Evolutionary conservation across 2,329 filamentous ascomycete species (phyloP).

Genomic region (Ramularia collo-cygni): DNA sequence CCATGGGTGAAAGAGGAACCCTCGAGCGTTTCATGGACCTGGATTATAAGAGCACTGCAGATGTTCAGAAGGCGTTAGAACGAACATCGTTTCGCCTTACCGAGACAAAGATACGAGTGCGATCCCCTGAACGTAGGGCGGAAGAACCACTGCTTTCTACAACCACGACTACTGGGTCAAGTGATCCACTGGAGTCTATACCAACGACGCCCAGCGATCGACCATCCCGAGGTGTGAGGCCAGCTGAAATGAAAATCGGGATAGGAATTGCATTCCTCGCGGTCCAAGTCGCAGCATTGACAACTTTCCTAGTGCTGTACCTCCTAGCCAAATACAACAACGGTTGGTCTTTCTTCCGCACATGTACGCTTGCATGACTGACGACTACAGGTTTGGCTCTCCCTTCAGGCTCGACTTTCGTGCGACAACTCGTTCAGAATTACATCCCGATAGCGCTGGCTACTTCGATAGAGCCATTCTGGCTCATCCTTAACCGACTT

Average conservation of each 20-base stretch:
- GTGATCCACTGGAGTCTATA: no score
- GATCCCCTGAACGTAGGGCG: no score
- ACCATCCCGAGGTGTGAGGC: conserved; percentile 4
- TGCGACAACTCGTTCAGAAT: conserved; percentile 38
- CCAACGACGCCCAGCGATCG: no score
- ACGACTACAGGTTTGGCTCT: conserved; percentile 17
- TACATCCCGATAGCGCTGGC: conserved; percentile 51
- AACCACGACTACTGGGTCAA: no score
- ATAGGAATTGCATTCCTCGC: conserved; percentile 11
- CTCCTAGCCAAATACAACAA: not conserved
- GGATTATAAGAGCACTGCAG: no score
- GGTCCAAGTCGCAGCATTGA: conserved; percentile 7
- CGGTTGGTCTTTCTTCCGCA: conserved; percentile 1
- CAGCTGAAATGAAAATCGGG: conserved; percentile 10
- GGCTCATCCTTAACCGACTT: conserved; percentile 48
- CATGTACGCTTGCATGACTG: no score
- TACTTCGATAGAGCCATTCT: conserved; percentile 51
- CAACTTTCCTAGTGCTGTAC: conserved; percentile 10
- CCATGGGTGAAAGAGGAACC: conserved; percentile 20
- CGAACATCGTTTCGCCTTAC: no score
- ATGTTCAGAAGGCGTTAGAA: no score
- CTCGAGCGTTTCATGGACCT: conserved; percentile 1
- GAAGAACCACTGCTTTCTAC: no score
- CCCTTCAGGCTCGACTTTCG: conserved; percentile 31
- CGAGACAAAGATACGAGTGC: no score